Base-by-base conservation (phyloP, 495 filamentous ascomycete genomes). In the Penicillium tannophilum region DNA sequence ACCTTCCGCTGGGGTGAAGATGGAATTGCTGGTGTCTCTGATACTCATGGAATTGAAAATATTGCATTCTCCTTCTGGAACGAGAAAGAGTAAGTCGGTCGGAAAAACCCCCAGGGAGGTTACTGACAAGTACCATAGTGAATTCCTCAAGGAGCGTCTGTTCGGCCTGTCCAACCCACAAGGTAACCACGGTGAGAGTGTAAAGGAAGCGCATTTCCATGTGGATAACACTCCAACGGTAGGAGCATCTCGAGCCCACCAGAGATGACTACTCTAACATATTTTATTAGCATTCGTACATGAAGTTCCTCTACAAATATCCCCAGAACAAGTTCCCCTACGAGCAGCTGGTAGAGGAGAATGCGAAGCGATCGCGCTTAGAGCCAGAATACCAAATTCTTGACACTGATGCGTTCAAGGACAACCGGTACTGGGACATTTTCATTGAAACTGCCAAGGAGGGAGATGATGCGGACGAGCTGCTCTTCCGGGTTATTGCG, bases 231-330 rank as follows among this genome's bases (percentile, higher is more conserved):
- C 90, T 26, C 93, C 93, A 2, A 78, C 78, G 54, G 73, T 79
- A 69, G 20, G 59, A 58, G 7, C 50, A 43, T 55, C 17, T 20
- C 17, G 42, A 36, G 52, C 6, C 6, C 11, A 19, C n/a, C 17
- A 30, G 14, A n/a, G 17, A 14, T 24, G 50, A 23, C n/a, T 19
- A 12, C 16, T 17, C 52, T 54, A 31, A 54, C 49, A 36, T 30
- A 14, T 46, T 47, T 36, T 47, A 14, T 28, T 68, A 92, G 88
- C 93, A 98, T 74, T 96, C 93, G 20, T 98, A 98, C 78, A 98
- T 98, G 93, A 98, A 98, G 72, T 94, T 85, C 65, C 87, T 97
- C 61, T 98, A 98, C 82, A 98, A 97, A 72, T 96, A 97, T 64
- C 93, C 93, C 1, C 93, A 98, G 76, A 81, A 82, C 65, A 84